Base-by-base conservation (phyloP, 345 rosid genomes). In the Orychophragmus violaceus region DNA sequence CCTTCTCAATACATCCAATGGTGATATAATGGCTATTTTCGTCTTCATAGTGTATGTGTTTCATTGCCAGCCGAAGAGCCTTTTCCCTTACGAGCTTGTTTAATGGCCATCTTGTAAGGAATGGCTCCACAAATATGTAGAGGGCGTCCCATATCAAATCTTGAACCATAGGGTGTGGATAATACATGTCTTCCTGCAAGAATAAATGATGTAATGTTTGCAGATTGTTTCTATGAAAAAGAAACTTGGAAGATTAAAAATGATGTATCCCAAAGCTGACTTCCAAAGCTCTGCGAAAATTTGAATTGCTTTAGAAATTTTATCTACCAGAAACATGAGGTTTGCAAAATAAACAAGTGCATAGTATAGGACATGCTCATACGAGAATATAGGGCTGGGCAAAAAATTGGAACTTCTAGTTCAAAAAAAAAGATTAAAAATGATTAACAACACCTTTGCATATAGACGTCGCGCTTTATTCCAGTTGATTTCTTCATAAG, bases 41-140 rank as follows among this genome's bases (percentile, higher is more conserved):
- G n/a, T 87, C 95, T 56, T 90, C 95, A 3, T 78, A 77, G 48
- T 85, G 95, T 23, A 90, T 74, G 62, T 82, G 87, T 50, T 83
- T 50, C 77, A 90, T 85, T 0, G 79, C 79, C 2, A 64, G 51
- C 0, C 50, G 10, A 7, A 90, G 82, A 41, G 95, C 88, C 37
- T 12, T 72, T 27, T 81, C 25, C 30, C 96, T 78, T 5, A 69
- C 17, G 0, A 90, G 69, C 68, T 70, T 83, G 17, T 73, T 75
- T 10, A 82, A 59, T 1, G 97, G 92, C 90, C 92, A 87, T 23
- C 23, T 67, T 46, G 12, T 29, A 3, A 87, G 42, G 10, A 86
- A 63, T 3, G 90, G 87, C 65, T 90, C 97, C 28, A 57, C 82
- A 0, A 74, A 13, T 12, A 76, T 74, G 18, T 81, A 29, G 11